A percentile compares a stretch with the other conserved stretches of the same genome.
Evolutionary conservation across 805 yeast genomes (phyloP).

Genomic region (Ascoidea asiatica): DNA sequence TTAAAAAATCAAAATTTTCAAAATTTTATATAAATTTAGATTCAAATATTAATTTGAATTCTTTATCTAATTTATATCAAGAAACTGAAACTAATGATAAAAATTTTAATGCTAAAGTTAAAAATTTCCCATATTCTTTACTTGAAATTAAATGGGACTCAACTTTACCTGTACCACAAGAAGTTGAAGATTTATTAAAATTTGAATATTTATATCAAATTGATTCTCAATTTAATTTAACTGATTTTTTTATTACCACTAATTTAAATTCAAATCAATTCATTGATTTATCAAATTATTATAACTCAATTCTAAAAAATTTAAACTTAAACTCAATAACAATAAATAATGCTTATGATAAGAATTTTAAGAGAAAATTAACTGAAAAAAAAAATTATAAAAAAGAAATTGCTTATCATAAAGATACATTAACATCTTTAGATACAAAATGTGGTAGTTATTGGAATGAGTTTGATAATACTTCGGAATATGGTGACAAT

Average conservation of each 20-base stretch:
- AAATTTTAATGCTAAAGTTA: background rate
- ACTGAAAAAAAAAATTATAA: background rate
- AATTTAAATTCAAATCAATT: too few species aligned
- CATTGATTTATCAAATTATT: too few species aligned
- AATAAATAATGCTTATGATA: background rate
- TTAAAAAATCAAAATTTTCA: background rate
- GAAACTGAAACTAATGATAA: background rate
- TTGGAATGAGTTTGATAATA: background rate
- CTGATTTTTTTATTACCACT: too few species aligned
- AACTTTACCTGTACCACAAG: background rate
- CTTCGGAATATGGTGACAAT: background rate
- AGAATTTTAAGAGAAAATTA: too few species aligned
- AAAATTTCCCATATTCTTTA: background rate
- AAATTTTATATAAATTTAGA: background rate
- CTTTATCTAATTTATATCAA: too few species aligned
- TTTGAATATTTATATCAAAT: background rate
- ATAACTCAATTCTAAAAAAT: background rate
- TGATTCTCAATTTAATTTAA: background rate
- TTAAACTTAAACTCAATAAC: background rate
- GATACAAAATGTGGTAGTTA: background rate
- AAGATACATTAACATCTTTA: background rate
- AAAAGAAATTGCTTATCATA: too few species aligned
- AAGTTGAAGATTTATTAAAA: background rate
- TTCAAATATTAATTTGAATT: background rate
- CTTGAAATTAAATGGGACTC: background rate